These are phyloP conservation scores for Lactifluus subvellereus DNA, from an alignment of 768 basidiomycete genomes.

Conservation along the genomic window DNA sequence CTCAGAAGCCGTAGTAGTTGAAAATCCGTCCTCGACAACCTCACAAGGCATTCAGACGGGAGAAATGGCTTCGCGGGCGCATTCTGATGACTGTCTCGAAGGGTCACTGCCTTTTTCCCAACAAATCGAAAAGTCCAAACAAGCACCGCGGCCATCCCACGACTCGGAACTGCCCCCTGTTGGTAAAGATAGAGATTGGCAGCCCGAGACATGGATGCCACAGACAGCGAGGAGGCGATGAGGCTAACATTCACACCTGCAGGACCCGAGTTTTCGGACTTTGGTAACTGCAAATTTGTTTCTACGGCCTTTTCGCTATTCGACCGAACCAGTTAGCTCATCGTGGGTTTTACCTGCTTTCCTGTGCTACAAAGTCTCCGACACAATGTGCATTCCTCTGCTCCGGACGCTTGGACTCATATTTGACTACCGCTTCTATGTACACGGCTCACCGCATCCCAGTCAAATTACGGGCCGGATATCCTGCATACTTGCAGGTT, in stretches of 20 bases:
- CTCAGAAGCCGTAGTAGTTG: not conserved
- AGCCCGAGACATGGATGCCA: constrained; percentile 22
- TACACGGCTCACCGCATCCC: not conserved
- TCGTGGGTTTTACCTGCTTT: not conserved
- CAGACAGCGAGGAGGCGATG: not conserved
- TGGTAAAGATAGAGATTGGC: constrained; percentile 19
- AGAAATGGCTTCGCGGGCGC: not conserved
- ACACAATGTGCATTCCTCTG: not conserved
- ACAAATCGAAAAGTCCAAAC: not conserved
- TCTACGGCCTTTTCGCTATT: not conserved
- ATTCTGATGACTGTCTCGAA: not conserved
- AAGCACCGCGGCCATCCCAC: not conserved
- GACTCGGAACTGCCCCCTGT: not conserved
- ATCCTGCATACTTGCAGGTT: not conserved
- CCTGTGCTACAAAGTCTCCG: not conserved
- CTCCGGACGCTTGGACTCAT: not conserved
- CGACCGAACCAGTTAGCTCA: not conserved
- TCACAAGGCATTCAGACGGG: not conserved
- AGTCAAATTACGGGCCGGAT: not conserved
- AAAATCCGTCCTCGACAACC: not conserved
- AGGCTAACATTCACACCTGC: not conserved
- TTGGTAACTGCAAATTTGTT: not conserved
- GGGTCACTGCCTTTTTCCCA: not conserved
- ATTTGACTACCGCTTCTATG: not conserved
- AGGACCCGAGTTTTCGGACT: not conserved